Percentiles rank a stretch among this genome's conserved stretches.
Conservation (phyloP, 352 stramenopile species). For the Phytophthora quininea region DNA sequence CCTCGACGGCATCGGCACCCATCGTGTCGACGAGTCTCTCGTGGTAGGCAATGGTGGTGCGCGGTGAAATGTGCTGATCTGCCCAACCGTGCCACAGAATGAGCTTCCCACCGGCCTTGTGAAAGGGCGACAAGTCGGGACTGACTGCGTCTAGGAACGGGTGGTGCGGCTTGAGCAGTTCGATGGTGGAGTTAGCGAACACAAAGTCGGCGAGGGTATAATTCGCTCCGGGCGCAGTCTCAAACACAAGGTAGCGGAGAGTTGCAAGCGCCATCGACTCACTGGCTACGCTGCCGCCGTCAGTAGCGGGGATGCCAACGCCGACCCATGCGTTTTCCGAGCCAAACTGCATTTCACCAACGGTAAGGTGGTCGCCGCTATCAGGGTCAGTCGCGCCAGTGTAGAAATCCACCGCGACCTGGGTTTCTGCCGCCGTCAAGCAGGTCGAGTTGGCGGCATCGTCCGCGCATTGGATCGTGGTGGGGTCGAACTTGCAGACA, state of each 20-base stretch:
- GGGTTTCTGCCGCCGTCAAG: constrained; percentile 25
- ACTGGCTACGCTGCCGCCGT: constrained; percentile 28
- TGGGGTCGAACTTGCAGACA: constrained; percentile 24
- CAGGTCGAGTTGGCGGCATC: constrained; percentile 12
- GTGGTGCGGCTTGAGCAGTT: constrained; percentile 37
- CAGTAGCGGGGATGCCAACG: constrained; percentile 29
- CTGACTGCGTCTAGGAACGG: constrained; percentile 40
- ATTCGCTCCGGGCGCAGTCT: constrained; percentile 20
- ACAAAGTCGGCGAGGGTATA: constrained; percentile 42
- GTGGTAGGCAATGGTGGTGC: constrained; percentile 44
- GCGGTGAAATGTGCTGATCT: constrained; percentile 49
- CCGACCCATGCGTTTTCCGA: constrained; percentile 40
- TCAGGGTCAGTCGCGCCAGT: constrained; percentile 27
- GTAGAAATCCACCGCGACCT: constrained; percentile 35
- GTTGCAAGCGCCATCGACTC: constrained; percentile 32
- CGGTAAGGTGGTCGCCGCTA: constrained; percentile 36
- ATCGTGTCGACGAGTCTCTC: constrained; percentile 38
- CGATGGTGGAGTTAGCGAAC: constrained; percentile 40
- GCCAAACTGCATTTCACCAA: constrained; percentile 38
- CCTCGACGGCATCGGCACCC: constrained; percentile 25
- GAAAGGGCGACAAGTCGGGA: constrained; percentile 35
- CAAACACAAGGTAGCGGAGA: constrained; percentile 40
- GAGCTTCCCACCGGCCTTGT: constrained; percentile 35
- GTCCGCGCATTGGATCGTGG: constrained; percentile 14
- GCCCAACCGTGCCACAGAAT: constrained; percentile 48